Percentiles rank a stretch among this genome's conserved stretches.
phyloP scores from a whole-genome alignment of 768 basidiomycete genomes.

The Rhizopogon salebrosus region DNA sequence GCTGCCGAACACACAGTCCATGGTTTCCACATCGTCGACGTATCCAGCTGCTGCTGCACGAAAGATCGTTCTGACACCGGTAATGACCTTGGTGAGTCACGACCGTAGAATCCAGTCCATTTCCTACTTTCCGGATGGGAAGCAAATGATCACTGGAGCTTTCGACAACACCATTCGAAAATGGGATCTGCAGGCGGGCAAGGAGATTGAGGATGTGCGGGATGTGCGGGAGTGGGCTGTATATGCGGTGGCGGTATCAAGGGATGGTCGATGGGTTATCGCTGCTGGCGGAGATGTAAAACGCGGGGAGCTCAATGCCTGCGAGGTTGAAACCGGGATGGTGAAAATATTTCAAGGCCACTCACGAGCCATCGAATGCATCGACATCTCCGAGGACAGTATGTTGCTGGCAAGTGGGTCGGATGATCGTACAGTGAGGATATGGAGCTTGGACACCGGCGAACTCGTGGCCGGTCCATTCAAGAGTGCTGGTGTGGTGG shows the following conservation, averaged over 20 bases:
- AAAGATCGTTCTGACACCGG: neutral
- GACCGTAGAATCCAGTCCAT: neutral
- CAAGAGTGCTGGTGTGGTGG: too few species aligned
- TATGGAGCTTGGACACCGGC: neutral
- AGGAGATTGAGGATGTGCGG: neutral
- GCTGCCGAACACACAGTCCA: neutral
- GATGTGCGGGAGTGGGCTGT: neutral
- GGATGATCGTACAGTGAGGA: neutral
- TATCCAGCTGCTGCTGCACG: neutral
- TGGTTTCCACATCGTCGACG: neutral
- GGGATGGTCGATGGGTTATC: neutral
- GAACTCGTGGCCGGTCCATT: too few species aligned
- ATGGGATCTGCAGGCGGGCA: neutral
- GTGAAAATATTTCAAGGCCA: neutral
- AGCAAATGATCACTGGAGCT: neutral
- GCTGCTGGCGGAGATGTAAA: neutral
- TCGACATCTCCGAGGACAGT: neutral
- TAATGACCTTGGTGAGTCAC: neutral
- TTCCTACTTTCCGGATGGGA: neutral
- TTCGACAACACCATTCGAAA: neutral
- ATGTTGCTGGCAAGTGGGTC: neutral
- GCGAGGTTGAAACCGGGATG: neutral
- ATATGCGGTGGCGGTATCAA: neutral
- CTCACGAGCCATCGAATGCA: too few species aligned
- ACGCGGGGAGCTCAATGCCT: neutral